phyloP scores from a whole-genome alignment of 164 flowering plant genomes.

The Liquidambar formosana region DNA sequence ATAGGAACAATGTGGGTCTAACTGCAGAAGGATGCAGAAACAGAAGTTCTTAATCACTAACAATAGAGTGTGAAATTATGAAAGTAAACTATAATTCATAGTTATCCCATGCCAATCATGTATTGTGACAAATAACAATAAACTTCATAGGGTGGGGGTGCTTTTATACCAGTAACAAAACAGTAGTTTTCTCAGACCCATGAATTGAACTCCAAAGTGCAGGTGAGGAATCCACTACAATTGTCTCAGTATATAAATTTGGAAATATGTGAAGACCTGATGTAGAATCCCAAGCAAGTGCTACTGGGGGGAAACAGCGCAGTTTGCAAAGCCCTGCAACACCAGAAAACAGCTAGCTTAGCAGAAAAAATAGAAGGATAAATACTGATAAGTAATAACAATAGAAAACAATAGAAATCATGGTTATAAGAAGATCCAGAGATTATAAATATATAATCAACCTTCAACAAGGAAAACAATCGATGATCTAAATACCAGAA shows the following conservation, averaged over 20 bases:
- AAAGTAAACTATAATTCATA: background rate
- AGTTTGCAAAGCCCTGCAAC: slow-evolving; percentile 81
- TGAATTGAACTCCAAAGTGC: slow-evolving; percentile 71
- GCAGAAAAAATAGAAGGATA: background rate
- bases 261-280: slow-evolving; percentile 90
- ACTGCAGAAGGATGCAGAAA: slow-evolving; percentile 47
- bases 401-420: background rate
- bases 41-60: background rate
- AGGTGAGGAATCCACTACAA: slow-evolving; percentile 87
- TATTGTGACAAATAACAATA: background rate
- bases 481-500: background rate
- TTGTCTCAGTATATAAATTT: slow-evolving; percentile 67
- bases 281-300: slow-evolving; percentile 85
- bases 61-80: background rate
- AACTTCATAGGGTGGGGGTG: background rate
- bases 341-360: slow-evolving; percentile 15
- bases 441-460: background rate
- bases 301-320: slow-evolving; percentile 98
- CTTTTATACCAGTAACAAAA: slow-evolving; percentile 68
- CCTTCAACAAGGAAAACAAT: background rate
- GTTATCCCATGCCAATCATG: background rate
- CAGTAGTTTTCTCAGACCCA: slow-evolving; percentile 67
- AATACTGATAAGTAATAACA: background rate
- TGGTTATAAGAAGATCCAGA: background rate
- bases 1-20: slow-evolving; percentile 96